phyloP scores from a whole-genome alignment of 2,329 filamentous ascomycete species.

The Stachybotrys chartarum region DNA sequence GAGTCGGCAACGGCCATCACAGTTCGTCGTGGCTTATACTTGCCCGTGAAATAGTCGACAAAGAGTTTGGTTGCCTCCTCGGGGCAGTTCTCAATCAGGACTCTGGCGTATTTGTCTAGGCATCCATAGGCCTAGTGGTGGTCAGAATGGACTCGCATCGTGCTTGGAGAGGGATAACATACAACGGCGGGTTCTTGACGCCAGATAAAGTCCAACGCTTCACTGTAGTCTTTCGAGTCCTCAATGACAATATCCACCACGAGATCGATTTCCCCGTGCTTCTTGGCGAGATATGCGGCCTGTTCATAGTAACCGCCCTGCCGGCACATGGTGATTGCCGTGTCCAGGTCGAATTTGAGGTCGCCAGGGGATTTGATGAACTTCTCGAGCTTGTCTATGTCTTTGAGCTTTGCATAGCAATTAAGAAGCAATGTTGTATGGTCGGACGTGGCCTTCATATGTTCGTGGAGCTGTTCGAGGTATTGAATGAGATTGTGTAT shows the following conservation, averaged over 20 bases:
- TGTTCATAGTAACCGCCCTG: conserved; percentile 97
- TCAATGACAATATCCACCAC: conserved; percentile 96
- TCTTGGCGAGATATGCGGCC: conserved; percentile 88
- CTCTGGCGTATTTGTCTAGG: conserved; percentile 90
- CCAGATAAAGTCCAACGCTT: conserved; percentile 89
- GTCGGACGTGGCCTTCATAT: conserved; percentile 86
- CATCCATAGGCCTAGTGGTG: conserved; percentile 66
- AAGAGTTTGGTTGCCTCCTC: conserved; percentile 79
- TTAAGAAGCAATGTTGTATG: conserved; percentile 93
- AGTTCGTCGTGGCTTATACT: conserved; percentile 68
- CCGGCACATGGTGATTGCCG: conserved; percentile 93
- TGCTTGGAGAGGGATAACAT: conserved; percentile 22
- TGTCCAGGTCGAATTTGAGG: conserved; percentile 93
- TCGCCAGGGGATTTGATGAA: conserved; percentile 96
- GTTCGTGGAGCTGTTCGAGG: conserved; percentile 90
- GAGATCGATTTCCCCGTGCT: conserved; percentile 87
- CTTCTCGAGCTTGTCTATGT: conserved; percentile 89
- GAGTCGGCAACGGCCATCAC: conserved; percentile 26
- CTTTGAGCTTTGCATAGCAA: conserved; percentile 96
- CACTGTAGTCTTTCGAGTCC: conserved; percentile 82
- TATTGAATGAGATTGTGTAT: conserved; percentile 98
- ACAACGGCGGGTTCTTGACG: conserved; percentile 72
- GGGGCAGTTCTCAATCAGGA: conserved; percentile 81
- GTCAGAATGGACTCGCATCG: conserved; percentile 19
- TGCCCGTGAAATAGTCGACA: conserved; percentile 88